phyloP scores from a whole-genome alignment of 2,329 filamentous ascomycete species.

The Aspergillus sp. region DNA sequence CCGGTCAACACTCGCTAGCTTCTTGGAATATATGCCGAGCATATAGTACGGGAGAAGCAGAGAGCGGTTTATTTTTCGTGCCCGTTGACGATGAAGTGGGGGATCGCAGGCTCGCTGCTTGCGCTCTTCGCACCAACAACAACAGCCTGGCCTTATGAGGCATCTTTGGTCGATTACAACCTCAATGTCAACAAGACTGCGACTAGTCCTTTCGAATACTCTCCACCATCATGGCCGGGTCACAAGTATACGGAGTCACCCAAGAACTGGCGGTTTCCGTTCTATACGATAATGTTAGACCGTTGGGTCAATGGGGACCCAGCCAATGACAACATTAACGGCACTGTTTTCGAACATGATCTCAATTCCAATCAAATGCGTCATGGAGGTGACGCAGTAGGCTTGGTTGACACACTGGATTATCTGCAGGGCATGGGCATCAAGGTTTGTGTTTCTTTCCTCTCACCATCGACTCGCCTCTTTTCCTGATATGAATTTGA shows the following conservation, averaged over 20 bases:
- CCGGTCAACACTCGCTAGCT: conserved; percentile 1
- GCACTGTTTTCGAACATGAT: conserved; percentile 63
- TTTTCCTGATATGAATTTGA: not conserved
- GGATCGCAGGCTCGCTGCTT: conserved; percentile 27
- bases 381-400: conserved; percentile 62
- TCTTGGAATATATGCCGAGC: conserved; percentile 25
- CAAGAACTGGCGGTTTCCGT: conserved; percentile 64
- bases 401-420: conserved; percentile 61
- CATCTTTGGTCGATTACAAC: conserved; percentile 57
- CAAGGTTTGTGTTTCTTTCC: conserved; percentile 45
- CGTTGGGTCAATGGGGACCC: conserved; percentile 67
- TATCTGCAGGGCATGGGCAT: conserved; percentile 67
- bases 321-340: conserved; percentile 64
- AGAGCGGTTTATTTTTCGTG: conserved; percentile 9
- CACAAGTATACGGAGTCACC: conserved; percentile 58
- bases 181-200: conserved; percentile 62
- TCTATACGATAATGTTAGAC: conserved; percentile 66
- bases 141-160: conserved; percentile 50
- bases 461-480: not conserved
- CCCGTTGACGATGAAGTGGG: conserved; percentile 35
- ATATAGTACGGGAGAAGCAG: conserved; percentile 12
- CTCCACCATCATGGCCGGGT: conserved; percentile 54
- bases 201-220: conserved; percentile 60
- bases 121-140: conserved; percentile 29
- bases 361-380: conserved; percentile 62